Evolutionary conservation across 306 rosid genomes (phyloP), one percentile per base, ranked within the genome.

Genomic region (Corylus avellana): DNA sequence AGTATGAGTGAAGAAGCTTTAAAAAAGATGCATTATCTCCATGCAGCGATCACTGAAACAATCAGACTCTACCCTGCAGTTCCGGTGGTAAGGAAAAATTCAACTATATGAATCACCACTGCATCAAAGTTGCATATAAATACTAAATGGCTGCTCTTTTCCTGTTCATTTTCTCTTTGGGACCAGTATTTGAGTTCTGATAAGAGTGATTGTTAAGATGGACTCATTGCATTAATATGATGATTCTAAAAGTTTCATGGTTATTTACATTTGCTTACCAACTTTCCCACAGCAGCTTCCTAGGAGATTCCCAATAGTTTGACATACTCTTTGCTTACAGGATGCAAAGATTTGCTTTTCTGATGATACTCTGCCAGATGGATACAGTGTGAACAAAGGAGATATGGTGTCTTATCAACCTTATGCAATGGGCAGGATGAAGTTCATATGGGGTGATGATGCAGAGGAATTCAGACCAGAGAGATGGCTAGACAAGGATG

Each of bases 401-500:
- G 91, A 89, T 53, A 20, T 81, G 80, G 82, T 91, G 25, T 61
- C 83, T 12, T 90, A 92, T 75, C 96, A 89, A 82, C 96, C 97
- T 44, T 92, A 88, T 66, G 97, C 97, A 49, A 91, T 92, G 97
- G 97, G 96, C 39, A 70, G 96, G 87, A 92, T 92, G 97, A 91
- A 89, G 73, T 84, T 86, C 82, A 71, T 92, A 68, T 91, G 96
- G 97, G 96, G 97, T 72, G 90, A 91, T n/a, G 91, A 92, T 84
- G 96, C 92, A 13, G 96, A 88, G 64, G 86, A 84, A 17, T 92
- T 78, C 73, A 85, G 73, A 69, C 97, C 97, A 73, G 92, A 89
- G 80, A 89, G 97, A 87, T 92, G 92, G 93, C 90, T 92, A 10
- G 85, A 91, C 74, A 81, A 88, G 74, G 82, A 84, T 74, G 91